Base-by-base conservation (phyloP, 306 rosid species). In the Lathyrus tuberosus region DNA sequence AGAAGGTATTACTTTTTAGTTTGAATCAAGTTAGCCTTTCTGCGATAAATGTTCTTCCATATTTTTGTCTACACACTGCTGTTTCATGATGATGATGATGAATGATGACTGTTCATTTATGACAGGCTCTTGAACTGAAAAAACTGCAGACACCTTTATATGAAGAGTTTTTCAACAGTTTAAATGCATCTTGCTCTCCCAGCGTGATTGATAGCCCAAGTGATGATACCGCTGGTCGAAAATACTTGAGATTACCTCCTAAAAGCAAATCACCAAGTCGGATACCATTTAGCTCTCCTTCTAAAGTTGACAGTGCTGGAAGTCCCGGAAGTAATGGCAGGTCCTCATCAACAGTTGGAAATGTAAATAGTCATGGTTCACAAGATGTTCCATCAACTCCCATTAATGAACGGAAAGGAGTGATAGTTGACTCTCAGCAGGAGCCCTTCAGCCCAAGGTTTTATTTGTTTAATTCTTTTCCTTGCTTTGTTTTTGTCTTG, bases 61-160 rank as follows among this genome's bases (percentile, higher is more conserved):
- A 20, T 35, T 66, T 12, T 77, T 65, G 52, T 48, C 22, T 44
- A 15, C 31, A 74, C 57, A 41, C 67, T 46, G 37, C 40, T 64
- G 48, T 81, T 65, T 78, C 70, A 49, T 74, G 58, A 33, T 67
- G 65, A 33, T 71, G 64, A n/a, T n/a, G n/a, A 31, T 66, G 69
- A 68, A 11, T 67, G 69, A 44, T 56, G 65, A 59, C 70, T 60
- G 66, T 79, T 61, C 67, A 11, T 68, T 79, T 70, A 68, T 59
- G 35, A 41, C 83, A 95, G 99, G 99, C 99, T 83, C 82, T 87
- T 62, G 99, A 91, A 78, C 86, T 95, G 83, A 95, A 91, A 83
- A 95, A 89, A 70, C 80, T 95, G 71, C 99, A 95, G 72, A 89
- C 99, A 7, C 99, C 99, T 40, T 69, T 95, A 30, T 91, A 87